Evolutionary conservation across 2,329 filamentous ascomycete species (phyloP).

Genomic region (Paramyrothecium sp.): DNA sequence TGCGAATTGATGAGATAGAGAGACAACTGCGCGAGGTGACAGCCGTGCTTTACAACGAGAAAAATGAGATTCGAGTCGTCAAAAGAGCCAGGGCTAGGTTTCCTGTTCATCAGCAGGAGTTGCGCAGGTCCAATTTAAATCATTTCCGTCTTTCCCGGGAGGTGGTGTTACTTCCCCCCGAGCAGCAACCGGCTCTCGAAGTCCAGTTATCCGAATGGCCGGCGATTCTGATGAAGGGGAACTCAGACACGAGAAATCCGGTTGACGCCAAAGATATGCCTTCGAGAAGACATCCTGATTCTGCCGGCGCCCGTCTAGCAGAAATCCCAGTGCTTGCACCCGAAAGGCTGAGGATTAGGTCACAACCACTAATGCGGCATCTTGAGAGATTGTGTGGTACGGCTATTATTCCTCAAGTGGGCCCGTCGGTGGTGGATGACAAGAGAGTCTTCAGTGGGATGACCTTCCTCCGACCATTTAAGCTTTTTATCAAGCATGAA

Average conservation of each 20-base stretch:
- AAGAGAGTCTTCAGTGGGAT: neutral
- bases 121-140: neutral
- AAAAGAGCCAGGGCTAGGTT: neutral
- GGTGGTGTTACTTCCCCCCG: neutral
- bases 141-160: neutral
- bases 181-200: neutral
- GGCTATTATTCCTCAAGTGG: too few relatives aligned
- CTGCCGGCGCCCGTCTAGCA: too few relatives aligned
- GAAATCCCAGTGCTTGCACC: neutral
- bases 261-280: too few relatives aligned
- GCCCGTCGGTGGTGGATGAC: too few relatives aligned
- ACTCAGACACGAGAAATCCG: too few relatives aligned
- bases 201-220: neutral
- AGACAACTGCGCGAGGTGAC: neutral
- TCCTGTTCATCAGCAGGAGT: neutral
- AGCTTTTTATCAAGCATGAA: slow-evolving; percentile 5
- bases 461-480: slow-evolving; percentile 8
- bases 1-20: slow-evolving; percentile 6
- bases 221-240: neutral
- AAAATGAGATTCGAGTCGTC: neutral
- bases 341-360: slow-evolving; percentile 3
- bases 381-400: neutral
- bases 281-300: too few relatives aligned
- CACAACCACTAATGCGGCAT: slow-evolving; percentile 1
- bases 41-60: neutral